Evolutionary conservation across 2,329 filamentous ascomycete species (phyloP), one percentile per base, ranked within the genome.

Genomic region (Botryosphaeria dothidea): DNA sequence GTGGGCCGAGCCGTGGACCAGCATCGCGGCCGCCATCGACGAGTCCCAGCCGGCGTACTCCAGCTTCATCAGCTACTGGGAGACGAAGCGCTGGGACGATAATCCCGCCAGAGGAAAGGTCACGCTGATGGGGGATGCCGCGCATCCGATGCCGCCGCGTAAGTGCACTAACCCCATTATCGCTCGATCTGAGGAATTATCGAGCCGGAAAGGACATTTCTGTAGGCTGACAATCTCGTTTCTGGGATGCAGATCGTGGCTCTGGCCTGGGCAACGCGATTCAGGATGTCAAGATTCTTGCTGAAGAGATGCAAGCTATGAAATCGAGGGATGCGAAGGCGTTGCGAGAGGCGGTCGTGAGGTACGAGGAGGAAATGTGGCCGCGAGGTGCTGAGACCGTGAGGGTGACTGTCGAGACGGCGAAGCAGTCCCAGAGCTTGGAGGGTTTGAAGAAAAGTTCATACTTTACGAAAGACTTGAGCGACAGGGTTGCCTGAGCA

Each of bases 261-360:
- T 81, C 83, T 69, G 81, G 81, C 0, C 73, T 83, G n/a, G 83
- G 83, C 65, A 81, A 83, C 65, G 77, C 77, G 1, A 72, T 83
- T 9, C 75, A 75, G 1, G 82, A 84, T 66, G 79, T 77, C 3
- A 75, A 72, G 1, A 77, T 78, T 64, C 66, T 83, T 1, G 66
- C 79, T n/a, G 46, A 73, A 8, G 66, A 68, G 38, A 68, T 75
- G 4, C 31, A 66, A 15, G 62, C 19, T 27, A 17, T 38, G 60
- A 23, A 19, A 17, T 17, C 43, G 29, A 23, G 23, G 2, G 19
- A 15, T 6, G 9, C 43, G 8, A 17, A 34, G 11, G 8, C 45
- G 11, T 15, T 62, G 8, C 70, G 4, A 70, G 73, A 3, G 68
- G 62, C 7, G 63, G 71, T 21, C 27, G 25, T 19, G 19, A 23